Evolutionary conservation across 306 rosid genomes (phyloP).

Genomic region (Rosa chinensis): DNA sequence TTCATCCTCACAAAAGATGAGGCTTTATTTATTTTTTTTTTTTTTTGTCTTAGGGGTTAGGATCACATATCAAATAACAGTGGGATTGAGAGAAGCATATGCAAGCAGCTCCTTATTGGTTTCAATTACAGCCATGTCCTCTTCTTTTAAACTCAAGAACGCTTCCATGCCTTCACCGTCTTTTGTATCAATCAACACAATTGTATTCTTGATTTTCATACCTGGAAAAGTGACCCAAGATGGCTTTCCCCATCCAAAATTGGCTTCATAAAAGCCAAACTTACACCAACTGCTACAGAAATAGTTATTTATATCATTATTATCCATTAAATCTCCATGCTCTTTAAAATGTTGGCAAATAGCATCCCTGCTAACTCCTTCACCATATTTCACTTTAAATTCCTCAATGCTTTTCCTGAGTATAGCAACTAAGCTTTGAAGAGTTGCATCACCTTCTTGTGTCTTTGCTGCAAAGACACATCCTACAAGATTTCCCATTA

Average conservation of each 20-base stretch:
- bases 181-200: neutral
- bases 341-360: neutral
- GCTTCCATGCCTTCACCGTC: neutral
- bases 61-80: neutral
- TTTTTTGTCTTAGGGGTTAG: too few relatives aligned
- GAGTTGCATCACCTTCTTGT: neutral
- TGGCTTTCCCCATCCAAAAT: conserved; percentile 5
- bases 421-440: neutral
- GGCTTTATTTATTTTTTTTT: too few relatives aligned
- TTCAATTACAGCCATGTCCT: neutral
- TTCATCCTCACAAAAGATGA: too few relatives aligned
- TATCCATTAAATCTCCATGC: conserved; percentile 32
- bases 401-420: neutral
- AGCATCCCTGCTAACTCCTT: neutral
- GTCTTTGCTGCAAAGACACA: conserved; percentile 12
- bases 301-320: conserved; percentile 5
- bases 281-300: neutral
- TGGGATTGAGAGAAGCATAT: neutral
- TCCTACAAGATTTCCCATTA: conserved; percentile 36
- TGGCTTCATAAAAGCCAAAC: neutral
- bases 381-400: neutral
- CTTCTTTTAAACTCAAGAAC: neutral
- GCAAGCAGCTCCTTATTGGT: neutral
- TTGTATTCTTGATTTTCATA: neutral
- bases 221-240: neutral